phyloP scores from a whole-genome alignment of 2,329 filamentous ascomycete genomes.

The Ascochyta pisi region DNA sequence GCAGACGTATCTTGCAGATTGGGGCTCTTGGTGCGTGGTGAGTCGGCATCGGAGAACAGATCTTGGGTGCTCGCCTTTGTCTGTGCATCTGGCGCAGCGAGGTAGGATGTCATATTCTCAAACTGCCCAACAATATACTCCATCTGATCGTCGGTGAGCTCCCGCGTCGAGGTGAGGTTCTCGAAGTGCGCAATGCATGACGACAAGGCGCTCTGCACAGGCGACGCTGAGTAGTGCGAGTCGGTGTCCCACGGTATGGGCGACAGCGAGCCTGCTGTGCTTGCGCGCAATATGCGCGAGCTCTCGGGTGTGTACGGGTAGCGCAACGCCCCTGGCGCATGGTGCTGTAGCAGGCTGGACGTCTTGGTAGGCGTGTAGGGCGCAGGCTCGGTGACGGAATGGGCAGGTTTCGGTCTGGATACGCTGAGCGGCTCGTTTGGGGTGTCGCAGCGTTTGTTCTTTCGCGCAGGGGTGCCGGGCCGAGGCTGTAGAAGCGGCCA shows the following conservation, averaged over 20 bases:
- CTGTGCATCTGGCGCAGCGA: slow-evolving; percentile 38
- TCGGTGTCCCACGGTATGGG: slow-evolving; percentile 37
- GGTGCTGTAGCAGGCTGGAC: slow-evolving; percentile 16
- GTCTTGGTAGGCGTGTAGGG: slow-evolving; percentile 34
- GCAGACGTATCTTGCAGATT: slow-evolving; percentile 1
- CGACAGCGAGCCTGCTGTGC: slow-evolving; percentile 22
- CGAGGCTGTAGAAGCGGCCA: slow-evolving; percentile 19
- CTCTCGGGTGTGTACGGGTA: slow-evolving; percentile 46
- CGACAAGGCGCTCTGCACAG: slow-evolving; percentile 40
- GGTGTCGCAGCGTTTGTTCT: slow-evolving; percentile 18
- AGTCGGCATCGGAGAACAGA: slow-evolving; percentile 24
- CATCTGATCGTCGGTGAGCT: slow-evolving; percentile 44
- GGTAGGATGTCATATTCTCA: slow-evolving; percentile 40
- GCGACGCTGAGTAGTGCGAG: slow-evolving; percentile 29
- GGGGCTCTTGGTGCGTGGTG: slow-evolving; percentile 7
- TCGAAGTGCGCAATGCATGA: slow-evolving; percentile 43
- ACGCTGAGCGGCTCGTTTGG: slow-evolving; percentile 19
- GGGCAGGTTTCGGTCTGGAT: slow-evolving; percentile 24
- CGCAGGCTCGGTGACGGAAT: slow-evolving; percentile 25
- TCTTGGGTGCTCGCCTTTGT: slow-evolving; percentile 28
- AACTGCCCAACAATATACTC: slow-evolving; percentile 44
- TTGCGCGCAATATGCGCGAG: slow-evolving; percentile 29
- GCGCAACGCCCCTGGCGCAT: slow-evolving; percentile 25
- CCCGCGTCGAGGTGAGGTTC: slow-evolving; percentile 37
- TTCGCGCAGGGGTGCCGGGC: slow-evolving; percentile 8